A percentile compares a stretch with the other conserved stretches of the same genome.
phyloP scores from a whole-genome alignment of 768 basidiomycete species.

The Kockovaella imperatae region DNA sequence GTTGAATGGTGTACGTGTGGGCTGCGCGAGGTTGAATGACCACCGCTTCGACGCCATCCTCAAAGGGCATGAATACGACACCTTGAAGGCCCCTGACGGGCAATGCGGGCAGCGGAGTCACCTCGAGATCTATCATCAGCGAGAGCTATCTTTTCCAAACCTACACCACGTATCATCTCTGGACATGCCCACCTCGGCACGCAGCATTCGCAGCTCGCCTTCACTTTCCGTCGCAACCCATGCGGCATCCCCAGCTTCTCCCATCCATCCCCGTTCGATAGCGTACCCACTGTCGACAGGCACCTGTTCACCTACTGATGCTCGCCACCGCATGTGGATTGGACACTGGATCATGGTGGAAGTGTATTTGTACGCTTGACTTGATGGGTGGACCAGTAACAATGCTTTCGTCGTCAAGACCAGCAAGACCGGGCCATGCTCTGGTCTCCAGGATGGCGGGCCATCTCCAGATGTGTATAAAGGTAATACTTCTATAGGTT shows the following conservation, averaged over 20 bases:
- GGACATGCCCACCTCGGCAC: slow-evolving; percentile 20
- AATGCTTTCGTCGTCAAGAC: slow-evolving; percentile 10
- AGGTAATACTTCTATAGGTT: no score
- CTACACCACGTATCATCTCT: slow-evolving; percentile 16
- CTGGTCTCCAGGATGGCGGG: slow-evolving; percentile 7
- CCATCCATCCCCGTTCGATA: slow-evolving; percentile 23
- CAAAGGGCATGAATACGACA: slow-evolving; percentile 11
- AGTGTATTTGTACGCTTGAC: slow-evolving; percentile 1
- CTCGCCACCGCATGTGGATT: slow-evolving; percentile 15
- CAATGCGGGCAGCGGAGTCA: slow-evolving; percentile 1
- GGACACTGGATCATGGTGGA: slow-evolving; percentile 19
- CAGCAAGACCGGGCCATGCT: slow-evolving; percentile 18
- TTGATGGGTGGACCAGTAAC: slow-evolving; percentile 17
- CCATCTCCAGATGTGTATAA: slow-evolving; percentile 10
- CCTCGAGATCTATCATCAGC: background rate
- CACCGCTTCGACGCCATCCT: no score
- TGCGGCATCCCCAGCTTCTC: slow-evolving; percentile 11
- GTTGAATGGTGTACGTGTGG: no score
- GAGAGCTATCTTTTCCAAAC: no score
- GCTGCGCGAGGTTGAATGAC: no score
- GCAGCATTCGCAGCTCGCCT: slow-evolving; percentile 12
- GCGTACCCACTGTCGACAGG: slow-evolving; percentile 7
- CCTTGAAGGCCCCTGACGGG: slow-evolving; percentile 9
- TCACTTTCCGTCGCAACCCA: slow-evolving; percentile 25
- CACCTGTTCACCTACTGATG: slow-evolving; percentile 1